Conservation (phyloP, 352 stramenopile genomes). For the Globisporangium spinosum region DNA sequence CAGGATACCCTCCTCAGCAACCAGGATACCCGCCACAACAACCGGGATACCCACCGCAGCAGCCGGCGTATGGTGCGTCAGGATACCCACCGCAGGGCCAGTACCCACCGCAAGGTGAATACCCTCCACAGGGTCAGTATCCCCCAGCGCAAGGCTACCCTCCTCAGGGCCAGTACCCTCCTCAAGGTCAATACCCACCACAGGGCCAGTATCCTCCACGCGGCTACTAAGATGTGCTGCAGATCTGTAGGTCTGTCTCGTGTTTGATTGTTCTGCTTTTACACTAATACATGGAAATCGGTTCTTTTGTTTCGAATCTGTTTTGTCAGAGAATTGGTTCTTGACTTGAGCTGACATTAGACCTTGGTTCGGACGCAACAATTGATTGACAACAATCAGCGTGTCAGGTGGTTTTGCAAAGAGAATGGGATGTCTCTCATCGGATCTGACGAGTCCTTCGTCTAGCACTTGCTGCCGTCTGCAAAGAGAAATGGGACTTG, state of each 20-base stretch:
- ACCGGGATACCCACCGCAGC: constrained; percentile 22
- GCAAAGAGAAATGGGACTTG: background rate
- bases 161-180: constrained; percentile 26
- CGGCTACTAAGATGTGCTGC: constrained; percentile 8
- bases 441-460: background rate
- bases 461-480: background rate
- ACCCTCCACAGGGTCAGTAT: constrained; percentile 27
- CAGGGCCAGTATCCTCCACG: constrained; percentile 26
- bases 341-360: background rate
- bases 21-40: constrained; percentile 23
- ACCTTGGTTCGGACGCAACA: background rate
- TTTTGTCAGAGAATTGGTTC: background rate
- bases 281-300: background rate
- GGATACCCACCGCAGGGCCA: constrained; percentile 20
- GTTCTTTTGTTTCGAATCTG: background rate
- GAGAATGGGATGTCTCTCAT: background rate
- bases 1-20: constrained; percentile 11
- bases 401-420: background rate
- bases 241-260: background rate
- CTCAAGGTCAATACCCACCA: constrained; percentile 28
- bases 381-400: background rate
- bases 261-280: background rate
- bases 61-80: background rate
- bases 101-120: constrained; percentile 18
- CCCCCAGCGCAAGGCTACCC: constrained; percentile 29